These are phyloP conservation scores for Fusarium pininemorale DNA, from an alignment of 2,329 filamentous ascomycete genomes.

Conservation along the genomic window DNA sequence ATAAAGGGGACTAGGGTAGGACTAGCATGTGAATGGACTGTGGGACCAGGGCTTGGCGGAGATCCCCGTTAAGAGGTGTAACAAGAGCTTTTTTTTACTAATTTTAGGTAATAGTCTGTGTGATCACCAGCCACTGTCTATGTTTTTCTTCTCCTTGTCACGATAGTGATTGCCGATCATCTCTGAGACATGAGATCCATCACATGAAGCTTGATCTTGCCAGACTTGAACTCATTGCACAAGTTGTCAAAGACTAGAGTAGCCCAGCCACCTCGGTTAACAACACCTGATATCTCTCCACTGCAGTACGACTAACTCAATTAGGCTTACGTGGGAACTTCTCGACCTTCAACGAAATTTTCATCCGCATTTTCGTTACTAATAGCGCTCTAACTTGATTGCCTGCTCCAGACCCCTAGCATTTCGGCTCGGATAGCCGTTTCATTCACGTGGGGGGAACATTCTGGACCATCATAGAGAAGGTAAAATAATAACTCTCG, in stretches of 20 bases:
- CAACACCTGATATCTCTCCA: neutral
- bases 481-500: neutral
- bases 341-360: neutral
- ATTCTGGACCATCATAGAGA: neutral
- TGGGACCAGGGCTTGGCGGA: neutral
- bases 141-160: neutral
- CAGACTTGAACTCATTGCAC: neutral
- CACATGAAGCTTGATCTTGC: fast-evolving
- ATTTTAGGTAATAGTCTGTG: neutral
- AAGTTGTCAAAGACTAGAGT: neutral
- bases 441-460: neutral
- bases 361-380: neutral
- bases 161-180: neutral
- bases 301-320: neutral
- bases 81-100: neutral
- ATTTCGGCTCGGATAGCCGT: neutral
- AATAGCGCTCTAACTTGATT: neutral
- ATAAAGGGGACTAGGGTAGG: neutral
- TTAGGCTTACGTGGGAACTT: neutral
- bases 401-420: neutral
- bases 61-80: neutral
- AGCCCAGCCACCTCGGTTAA: neutral
- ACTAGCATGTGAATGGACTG: neutral
- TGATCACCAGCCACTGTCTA: neutral
- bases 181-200: neutral